These are phyloP conservation scores for Talaromyces sp. DNA, from an alignment of 2,329 filamentous ascomycete species.

Conservation along the genomic window DNA sequence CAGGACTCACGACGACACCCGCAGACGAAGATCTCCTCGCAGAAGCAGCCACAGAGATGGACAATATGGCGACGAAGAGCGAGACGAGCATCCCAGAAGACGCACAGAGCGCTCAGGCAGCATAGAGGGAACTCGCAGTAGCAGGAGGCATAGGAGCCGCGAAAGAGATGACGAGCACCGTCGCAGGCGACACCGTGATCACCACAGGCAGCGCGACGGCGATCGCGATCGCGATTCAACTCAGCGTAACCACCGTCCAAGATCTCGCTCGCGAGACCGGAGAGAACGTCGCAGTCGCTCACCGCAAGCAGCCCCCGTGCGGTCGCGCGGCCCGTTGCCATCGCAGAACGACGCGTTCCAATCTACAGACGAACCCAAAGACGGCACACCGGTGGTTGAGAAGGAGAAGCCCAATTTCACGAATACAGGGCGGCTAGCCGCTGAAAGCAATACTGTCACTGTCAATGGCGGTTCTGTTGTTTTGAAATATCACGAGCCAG, in stretches of 20 bases:
- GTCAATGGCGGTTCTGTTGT: slow-evolving; percentile 60
- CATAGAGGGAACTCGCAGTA: slow-evolving; percentile 23
- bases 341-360: slow-evolving; percentile 45
- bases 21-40: slow-evolving; percentile 9
- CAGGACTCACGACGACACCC: slow-evolving; percentile 1
- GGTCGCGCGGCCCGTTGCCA: slow-evolving; percentile 38
- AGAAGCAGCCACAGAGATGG: slow-evolving; percentile 20
- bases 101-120: slow-evolving; percentile 22
- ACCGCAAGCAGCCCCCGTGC: slow-evolving; percentile 22
- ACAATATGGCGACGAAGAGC: slow-evolving; percentile 14
- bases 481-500: slow-evolving; percentile 93
- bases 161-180: slow-evolving; percentile 5
- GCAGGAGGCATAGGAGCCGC: slow-evolving; percentile 20
- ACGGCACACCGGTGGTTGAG: slow-evolving; percentile 26
- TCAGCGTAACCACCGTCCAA: slow-evolving; percentile 11
- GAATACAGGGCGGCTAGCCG: slow-evolving; percentile 75
- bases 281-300: slow-evolving; percentile 22
- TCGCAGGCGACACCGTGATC: slow-evolving; percentile 10
- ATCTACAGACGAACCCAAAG: slow-evolving; percentile 23
- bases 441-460: slow-evolving; percentile 77
- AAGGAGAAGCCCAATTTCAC: slow-evolving; percentile 85
- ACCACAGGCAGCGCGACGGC: background rate
- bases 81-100: slow-evolving; percentile 20
- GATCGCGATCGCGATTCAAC: background rate
- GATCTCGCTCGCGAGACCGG: slow-evolving; percentile 13